Evolutionary conservation across 257 asterid genomes (phyloP).

Genomic region (Jacaranda copaia): DNA sequence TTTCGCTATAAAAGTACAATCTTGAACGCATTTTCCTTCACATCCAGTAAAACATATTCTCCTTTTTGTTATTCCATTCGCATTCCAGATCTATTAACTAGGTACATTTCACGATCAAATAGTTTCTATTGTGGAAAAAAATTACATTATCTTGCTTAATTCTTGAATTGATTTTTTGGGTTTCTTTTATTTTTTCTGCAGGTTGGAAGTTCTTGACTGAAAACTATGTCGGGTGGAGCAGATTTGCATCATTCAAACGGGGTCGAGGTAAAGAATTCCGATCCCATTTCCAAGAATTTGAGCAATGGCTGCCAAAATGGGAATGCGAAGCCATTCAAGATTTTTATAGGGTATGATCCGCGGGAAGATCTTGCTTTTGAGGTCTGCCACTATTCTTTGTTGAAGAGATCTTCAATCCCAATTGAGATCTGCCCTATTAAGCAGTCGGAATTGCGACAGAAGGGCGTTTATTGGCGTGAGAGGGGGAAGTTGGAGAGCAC

Average conservation of each 20-base stretch:
- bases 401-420: slow-evolving; percentile 78
- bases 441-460: slow-evolving; percentile 72
- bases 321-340: slow-evolving; percentile 50
- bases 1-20: neutral
- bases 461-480: slow-evolving; percentile 79
- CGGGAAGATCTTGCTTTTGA: slow-evolving; percentile 78
- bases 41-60: neutral
- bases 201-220: slow-evolving; percentile 20
- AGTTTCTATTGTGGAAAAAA: neutral
- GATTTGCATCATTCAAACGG: slow-evolving; percentile 22
- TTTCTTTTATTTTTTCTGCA: slow-evolving; percentile 17
- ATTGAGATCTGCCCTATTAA: slow-evolving; percentile 72
- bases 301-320: slow-evolving; percentile 38
- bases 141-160: slow-evolving; percentile 7
- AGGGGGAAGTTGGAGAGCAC: slow-evolving; percentile 88
- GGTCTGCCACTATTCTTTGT: slow-evolving; percentile 75
- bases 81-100: slow-evolving; percentile 36
- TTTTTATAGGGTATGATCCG: slow-evolving; percentile 86
- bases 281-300: slow-evolving; percentile 30
- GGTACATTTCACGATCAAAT: slow-evolving; percentile 25
- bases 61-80: neutral
- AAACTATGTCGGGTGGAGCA: slow-evolving; percentile 32
- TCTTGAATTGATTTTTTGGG: slow-evolving; percentile 17
- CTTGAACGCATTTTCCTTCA: slow-evolving; percentile 16
- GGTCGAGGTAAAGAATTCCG: slow-evolving; percentile 27